Evolutionary conservation across 2,329 filamentous ascomycete species (phyloP), one percentile per base, ranked within the genome.

Genomic region (Rugonectria rugulosa): DNA sequence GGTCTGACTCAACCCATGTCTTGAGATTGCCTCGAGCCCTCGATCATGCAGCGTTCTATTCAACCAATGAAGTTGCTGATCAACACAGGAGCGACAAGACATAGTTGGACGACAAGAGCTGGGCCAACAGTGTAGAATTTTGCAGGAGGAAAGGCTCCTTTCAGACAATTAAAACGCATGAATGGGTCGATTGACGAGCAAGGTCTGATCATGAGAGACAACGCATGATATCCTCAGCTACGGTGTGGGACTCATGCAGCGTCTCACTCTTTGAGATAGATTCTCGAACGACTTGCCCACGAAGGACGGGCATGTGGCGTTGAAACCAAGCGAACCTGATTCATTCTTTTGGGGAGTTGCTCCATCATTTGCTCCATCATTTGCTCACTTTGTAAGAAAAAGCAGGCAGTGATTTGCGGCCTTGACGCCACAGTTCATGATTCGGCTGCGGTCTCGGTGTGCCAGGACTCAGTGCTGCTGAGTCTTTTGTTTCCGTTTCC

Each of bases 221-320:
- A 51, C 50, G 53, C 56, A 40, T 42, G 47, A 64, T 58, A 42
- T 57, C 42, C 52, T 52, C 46, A 14, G 56, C 53, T 44, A 46
- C 26, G 43, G 44, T 20, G 54, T 57, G 46, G 53, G 43, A 62
- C 64, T 43, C 47, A 53, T 63, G 64, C 64, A 66, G 61, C 60
- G 61, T 55, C 55, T 51, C 41, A 45, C 53, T 46, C n/a, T n/a
- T n/a, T n/a, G n/a, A n/a, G n/a, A n/a, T n/a, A n/a, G n/a, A n/a
- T n/a, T n/a, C n/a, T n/a, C 52, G 32, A 56, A 60, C 59, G 61
- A 57, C 44, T 63, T 57, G 56, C 36, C 11, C 57, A 60, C 34
- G 57, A 65, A 65, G 60, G 54, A 60, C 62, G 61, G 60, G 60
- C 57, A 62, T 54, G 59, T 63, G 62, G 61, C 64, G 60, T 56